Base-by-base conservation (phyloP, 768 basidiomycete species). In the Phaeotremella fagi region DNA sequence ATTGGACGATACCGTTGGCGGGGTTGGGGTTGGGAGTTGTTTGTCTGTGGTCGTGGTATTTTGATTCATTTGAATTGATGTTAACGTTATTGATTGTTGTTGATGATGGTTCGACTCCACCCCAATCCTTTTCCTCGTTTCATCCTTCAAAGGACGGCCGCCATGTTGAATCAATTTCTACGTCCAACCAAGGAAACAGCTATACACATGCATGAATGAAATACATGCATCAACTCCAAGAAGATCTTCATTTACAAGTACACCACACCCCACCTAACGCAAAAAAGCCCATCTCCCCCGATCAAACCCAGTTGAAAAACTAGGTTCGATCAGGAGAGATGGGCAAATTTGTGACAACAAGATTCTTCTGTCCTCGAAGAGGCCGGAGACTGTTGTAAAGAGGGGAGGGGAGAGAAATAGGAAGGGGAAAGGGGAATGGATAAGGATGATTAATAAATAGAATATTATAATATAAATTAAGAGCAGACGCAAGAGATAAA, bases 221-320 rank as follows among this genome's bases (percentile, higher is more conserved):
- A n/a, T n/a, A n/a, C n/a, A n/a, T n/a, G n/a, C n/a, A n/a, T n/a
- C n/a, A n/a, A n/a, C n/a, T n/a, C n/a, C n/a, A n/a, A n/a, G n/a
- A n/a, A n/a, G n/a, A n/a, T n/a, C n/a, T n/a, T n/a, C n/a, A n/a
- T n/a, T n/a, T n/a, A n/a, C n/a, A n/a, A n/a, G n/a, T n/a, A 12
- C 38, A 41, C 38, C 9, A 48, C 45, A 42, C 23, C 38, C n/a
- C 28, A 33, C 60, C 55, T 20, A 54, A 61, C 60, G 60, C 60
- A 61, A 61, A 61, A 61, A 61, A 61, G 60, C 60, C 60, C 60
- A 61, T 52, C 60, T 52, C 59, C 51, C 46, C 26, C 23, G 50
- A 7, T n/a, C 48, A 3, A 22, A 42, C 49, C 52, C 44, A 24
- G 26, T 36, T n/a, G n/a, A n/a, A n/a, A n/a, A n/a, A n/a, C n/a